Conservation (phyloP, 139 green algal species). For the Chlamydomonas applanata region DNA sequence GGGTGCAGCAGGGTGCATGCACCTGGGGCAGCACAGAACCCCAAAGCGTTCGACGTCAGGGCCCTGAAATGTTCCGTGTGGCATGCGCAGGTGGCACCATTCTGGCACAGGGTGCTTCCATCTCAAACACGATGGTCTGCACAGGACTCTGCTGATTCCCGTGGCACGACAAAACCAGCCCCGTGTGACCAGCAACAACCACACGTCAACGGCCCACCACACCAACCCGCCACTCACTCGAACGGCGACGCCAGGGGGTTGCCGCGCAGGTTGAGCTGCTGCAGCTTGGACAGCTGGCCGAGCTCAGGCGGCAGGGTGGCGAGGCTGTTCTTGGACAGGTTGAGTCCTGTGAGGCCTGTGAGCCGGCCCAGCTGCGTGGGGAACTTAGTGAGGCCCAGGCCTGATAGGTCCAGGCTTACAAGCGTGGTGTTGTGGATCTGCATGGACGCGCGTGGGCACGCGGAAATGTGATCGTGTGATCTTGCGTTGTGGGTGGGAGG, state of each 20-base stretch:
- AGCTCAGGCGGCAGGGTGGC: constrained; percentile 30
- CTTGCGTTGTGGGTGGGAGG: no score
- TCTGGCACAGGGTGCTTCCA: no score
- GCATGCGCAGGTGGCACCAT: no score
- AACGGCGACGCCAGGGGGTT: constrained; percentile 26
- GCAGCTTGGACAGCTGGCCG: constrained; percentile 20
- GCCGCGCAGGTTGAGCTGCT: constrained; percentile 20
- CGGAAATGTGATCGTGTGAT: not conserved
- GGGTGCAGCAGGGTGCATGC: no score
- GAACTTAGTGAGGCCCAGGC: constrained; percentile 10
- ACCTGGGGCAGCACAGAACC: no score
- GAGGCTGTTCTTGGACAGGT: constrained; percentile 37
- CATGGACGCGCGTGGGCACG: not conserved
- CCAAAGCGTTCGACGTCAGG: no score
- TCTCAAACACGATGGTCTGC: no score
- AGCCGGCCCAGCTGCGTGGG: constrained; percentile 28
- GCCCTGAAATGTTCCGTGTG: no score
- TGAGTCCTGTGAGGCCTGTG: constrained; percentile 38
- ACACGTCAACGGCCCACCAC: no score
- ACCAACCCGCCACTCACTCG: constrained; percentile 6
- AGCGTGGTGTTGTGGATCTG: constrained; percentile 43
- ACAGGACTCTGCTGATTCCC: no score
- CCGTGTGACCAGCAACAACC: no score
- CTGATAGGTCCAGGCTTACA: constrained; percentile 35
- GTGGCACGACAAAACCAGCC: no score